Evolutionary conservation across 129 eudicot genomes (phyloP).

Genomic region (Artemisia argyi): DNA sequence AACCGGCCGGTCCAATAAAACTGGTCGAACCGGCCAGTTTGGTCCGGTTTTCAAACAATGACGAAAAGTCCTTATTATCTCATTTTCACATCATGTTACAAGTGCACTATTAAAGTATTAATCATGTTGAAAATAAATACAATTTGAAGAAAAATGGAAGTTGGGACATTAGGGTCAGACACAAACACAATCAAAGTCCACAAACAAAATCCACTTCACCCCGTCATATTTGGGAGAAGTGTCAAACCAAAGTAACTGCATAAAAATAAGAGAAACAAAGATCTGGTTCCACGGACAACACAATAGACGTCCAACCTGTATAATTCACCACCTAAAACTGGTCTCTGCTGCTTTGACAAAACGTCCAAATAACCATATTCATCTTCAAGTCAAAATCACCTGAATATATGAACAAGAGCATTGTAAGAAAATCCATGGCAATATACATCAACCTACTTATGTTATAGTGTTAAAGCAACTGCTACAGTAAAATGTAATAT

Average conservation of each 20-base stretch:
- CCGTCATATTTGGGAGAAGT: conserved; percentile 30
- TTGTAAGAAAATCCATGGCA: not conserved
- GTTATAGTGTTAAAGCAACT: not conserved
- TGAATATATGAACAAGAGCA: conserved; percentile 15
- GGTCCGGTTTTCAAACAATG: too few relatives aligned
- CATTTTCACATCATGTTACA: not conserved
- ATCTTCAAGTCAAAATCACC: conserved; percentile 29
- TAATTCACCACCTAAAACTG: conserved; percentile 39
- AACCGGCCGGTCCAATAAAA: too few relatives aligned
- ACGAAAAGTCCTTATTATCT: not conserved
- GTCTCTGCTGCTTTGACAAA: conserved; percentile 16
- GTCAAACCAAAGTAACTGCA: conserved; percentile 8
- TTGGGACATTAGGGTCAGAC: conserved; percentile 30
- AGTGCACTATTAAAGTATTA: not conserved
- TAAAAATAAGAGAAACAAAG: conserved; percentile 2
- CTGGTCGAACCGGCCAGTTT: too few relatives aligned
- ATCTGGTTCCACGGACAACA: conserved; percentile 24
- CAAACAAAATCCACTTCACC: conserved; percentile 35
- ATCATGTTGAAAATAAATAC: conserved; percentile 1
- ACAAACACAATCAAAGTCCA: conserved; percentile 13
- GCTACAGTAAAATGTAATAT: not conserved
- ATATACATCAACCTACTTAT: not conserved
- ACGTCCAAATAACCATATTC: conserved; percentile 28
- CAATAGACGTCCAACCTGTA: conserved; percentile 32
- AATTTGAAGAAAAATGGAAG: conserved; percentile 17